A percentile compares a stretch with the other conserved stretches of the same genome.
Evolutionary conservation across 192 early-diverging fungal genomes (phyloP).

Genomic region (Irineochytrium annulatum): DNA sequence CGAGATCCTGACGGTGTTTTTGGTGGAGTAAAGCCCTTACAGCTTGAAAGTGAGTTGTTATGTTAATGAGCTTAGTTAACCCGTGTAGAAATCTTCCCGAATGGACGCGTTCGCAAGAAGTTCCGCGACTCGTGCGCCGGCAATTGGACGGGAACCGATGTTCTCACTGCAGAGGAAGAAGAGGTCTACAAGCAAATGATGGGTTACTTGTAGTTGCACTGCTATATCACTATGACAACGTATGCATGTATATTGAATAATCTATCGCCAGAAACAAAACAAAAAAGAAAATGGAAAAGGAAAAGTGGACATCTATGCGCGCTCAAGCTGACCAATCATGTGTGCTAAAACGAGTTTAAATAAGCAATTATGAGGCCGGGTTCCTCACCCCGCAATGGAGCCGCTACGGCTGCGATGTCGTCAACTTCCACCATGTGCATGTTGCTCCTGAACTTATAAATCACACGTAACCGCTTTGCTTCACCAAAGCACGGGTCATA

Average conservation of each 20-base stretch:
- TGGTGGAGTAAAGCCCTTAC: constrained; percentile 23
- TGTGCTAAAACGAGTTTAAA: neutral
- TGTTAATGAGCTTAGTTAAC: neutral
- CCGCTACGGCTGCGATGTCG: constrained; percentile 74
- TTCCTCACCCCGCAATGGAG: constrained; percentile 67
- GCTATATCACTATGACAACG: neutral
- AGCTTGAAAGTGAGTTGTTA: constrained; percentile 21
- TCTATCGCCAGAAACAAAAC: neutral
- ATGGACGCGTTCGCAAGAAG: neutral
- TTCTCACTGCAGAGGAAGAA: constrained; percentile 21
- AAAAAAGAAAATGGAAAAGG: neutral
- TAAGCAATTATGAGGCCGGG: constrained; percentile 5
- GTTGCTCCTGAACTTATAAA: constrained; percentile 76
- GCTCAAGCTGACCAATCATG: neutral
- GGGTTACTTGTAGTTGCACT: constrained; percentile 13
- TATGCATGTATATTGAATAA: neutral
- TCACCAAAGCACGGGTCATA: constrained; percentile 93
- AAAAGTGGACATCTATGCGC: neutral
- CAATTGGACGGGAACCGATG: constrained; percentile 17
- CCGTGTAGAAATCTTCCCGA: constrained; percentile 22
- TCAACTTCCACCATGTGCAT: constrained; percentile 77
- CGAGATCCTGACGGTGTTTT: constrained; percentile 28
- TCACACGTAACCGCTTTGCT: constrained; percentile 75
- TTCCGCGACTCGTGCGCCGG: constrained; percentile 28
- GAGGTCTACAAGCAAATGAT: constrained; percentile 26